These are phyloP conservation scores for Beauveria sp. DNA, from an alignment of 2,329 filamentous ascomycete species.

Conservation along the genomic window DNA sequence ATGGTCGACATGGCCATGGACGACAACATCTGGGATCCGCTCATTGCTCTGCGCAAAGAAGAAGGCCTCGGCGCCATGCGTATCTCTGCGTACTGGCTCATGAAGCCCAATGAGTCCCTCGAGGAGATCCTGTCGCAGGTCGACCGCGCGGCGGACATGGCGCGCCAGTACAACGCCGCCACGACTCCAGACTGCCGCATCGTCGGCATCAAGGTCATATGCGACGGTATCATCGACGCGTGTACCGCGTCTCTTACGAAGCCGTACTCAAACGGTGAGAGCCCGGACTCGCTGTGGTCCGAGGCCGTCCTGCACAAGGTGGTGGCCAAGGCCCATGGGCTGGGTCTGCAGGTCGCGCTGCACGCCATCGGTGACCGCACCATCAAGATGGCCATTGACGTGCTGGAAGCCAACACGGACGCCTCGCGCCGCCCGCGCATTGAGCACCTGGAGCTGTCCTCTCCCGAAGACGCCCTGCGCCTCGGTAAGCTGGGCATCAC, in stretches of 20 bases:
- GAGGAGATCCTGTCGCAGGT: slow-evolving; percentile 38
- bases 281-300: slow-evolving; percentile 47
- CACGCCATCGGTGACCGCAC: slow-evolving; percentile 60
- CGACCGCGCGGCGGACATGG: slow-evolving; percentile 39
- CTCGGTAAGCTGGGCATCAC: slow-evolving; percentile 49
- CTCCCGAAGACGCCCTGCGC: slow-evolving; percentile 44
- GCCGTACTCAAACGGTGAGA: slow-evolving; percentile 45
- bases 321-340: slow-evolving; percentile 43
- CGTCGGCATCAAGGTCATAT: slow-evolving; percentile 57
- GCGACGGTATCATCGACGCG: slow-evolving; percentile 57
- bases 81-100: slow-evolving; percentile 50
- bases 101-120: slow-evolving; percentile 37
- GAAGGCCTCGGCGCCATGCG: slow-evolving; percentile 30
- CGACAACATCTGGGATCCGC: slow-evolving; percentile 44
- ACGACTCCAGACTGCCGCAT: slow-evolving; percentile 36
- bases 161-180: slow-evolving; percentile 24
- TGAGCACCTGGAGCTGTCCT: slow-evolving; percentile 56
- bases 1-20: slow-evolving; percentile 56
- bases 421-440: slow-evolving; percentile 50
- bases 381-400: slow-evolving; percentile 49
- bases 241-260: slow-evolving; percentile 55
- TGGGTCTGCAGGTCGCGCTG: slow-evolving; percentile 52
- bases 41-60: slow-evolving; percentile 35
- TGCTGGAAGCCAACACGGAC: slow-evolving; percentile 35
- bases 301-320: slow-evolving; percentile 43